Evolutionary conservation across 139 green algal species (phyloP), one percentile per base, ranked within the genome.

Genomic region (Chlorella sorokiniana): DNA sequence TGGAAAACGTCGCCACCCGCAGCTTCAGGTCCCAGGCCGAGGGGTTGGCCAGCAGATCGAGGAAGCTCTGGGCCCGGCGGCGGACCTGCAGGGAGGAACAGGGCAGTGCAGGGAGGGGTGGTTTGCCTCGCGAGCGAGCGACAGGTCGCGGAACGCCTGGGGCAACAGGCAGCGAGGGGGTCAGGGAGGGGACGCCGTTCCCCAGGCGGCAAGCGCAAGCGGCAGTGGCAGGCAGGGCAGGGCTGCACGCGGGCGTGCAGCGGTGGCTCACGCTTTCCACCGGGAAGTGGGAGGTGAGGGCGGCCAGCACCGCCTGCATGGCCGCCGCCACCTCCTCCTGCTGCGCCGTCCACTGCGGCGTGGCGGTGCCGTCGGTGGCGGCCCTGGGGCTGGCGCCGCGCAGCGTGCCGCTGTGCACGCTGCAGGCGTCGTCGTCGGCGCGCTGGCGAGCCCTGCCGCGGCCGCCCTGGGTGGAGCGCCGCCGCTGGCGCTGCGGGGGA

Each of bases 221-320:
- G n/a, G n/a, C n/a, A 9, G 10, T 42, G 40, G n/a, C 62, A 42
- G 8, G 62, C n/a, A 44, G 38, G 37, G 52, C 3, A 61, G 27
- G 6, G 3, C 7, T 27, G 25, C 52, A 10, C 1, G 29, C 10
- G 20, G 3, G 35, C 35, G 29, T 20, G 23, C 35, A 65, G 18
- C 22, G 23, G 6, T n/a, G 56, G 18, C 73, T 69, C 73, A 79
- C 73, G 54, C 37, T 69, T 10, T 79, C 73, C 5, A 75, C 54
- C 2, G 83, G 83, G 40, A 87, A 87, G n/a, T 78, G 71, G 3
- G 78, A 78, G 35, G 78, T 69, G 31, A 86, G 70, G 0, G 81
- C 81, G 41, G 78, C 42, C 42, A 86, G 67, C 42, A 86, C 81
- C 0, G 54, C 48, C 45, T 81, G 72, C 65, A 86, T 81, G 69